Evolutionary conservation across 495 filamentous ascomycete genomes (phyloP).

Genomic region (Terfezia claveryi): DNA sequence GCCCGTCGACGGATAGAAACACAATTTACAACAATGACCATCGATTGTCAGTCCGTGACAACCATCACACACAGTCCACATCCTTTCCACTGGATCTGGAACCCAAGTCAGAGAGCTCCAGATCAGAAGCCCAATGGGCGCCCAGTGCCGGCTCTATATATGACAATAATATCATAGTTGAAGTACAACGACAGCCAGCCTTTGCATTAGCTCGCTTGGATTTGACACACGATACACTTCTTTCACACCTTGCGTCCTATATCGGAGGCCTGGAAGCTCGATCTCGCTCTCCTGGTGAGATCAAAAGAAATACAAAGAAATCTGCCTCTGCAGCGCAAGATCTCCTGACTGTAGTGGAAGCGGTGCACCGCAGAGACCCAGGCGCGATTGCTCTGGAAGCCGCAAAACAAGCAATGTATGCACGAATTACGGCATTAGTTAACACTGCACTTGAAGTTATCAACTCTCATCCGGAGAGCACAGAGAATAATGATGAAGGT

Average conservation of each 20-base stretch:
- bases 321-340: slow-evolving; percentile 59
- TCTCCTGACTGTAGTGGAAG: slow-evolving; percentile 59
- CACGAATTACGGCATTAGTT: slow-evolving; percentile 54
- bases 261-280: slow-evolving; percentile 72
- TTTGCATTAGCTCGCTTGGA: slow-evolving; percentile 34
- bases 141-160: not conserved
- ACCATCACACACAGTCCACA: not conserved
- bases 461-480: slow-evolving; percentile 33
- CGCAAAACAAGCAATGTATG: slow-evolving; percentile 58
- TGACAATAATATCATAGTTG: not conserved
- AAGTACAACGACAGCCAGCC: not conserved
- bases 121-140: not conserved
- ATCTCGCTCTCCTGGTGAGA: slow-evolving; percentile 52
- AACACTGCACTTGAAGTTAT: slow-evolving; percentile 60
- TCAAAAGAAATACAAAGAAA: slow-evolving; percentile 53
- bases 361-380: slow-evolving; percentile 55
- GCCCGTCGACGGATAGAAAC: not conserved
- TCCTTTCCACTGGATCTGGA: not conserved
- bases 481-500: slow-evolving; percentile 34
- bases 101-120: not conserved
- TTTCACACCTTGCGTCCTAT: slow-evolving; percentile 74
- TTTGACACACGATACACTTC: slow-evolving; percentile 59
- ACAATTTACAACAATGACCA: not conserved
- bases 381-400: slow-evolving; percentile 41
- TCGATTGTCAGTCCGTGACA: not conserved